Evolutionary conservation across 306 rosid species (phyloP).

Genomic region (Lablab purpureus): DNA sequence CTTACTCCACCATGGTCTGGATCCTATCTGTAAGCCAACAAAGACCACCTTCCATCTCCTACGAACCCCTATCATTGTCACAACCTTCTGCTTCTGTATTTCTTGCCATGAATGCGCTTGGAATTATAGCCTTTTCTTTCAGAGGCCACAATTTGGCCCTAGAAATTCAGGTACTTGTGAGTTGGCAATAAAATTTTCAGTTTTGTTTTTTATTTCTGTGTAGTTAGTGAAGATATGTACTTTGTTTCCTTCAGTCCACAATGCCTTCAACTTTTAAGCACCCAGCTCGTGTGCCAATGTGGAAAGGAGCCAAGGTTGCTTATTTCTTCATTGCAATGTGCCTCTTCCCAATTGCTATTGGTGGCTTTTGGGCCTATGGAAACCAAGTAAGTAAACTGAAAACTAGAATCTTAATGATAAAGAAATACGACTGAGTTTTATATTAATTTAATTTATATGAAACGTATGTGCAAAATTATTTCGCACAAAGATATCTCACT

Average conservation of each 20-base stretch:
- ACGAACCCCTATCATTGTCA: slow-evolving; percentile 71
- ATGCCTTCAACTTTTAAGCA: slow-evolving; percentile 99
- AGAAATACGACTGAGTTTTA: not conserved
- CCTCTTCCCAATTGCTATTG: slow-evolving; percentile 92
- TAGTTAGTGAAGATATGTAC: slow-evolving; percentile 7
- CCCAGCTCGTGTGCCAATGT: slow-evolving; percentile 99
- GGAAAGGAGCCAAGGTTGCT: slow-evolving; percentile 99
- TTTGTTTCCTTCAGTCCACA: slow-evolving; percentile 68
- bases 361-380: slow-evolving; percentile 98
- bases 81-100: slow-evolving; percentile 71
- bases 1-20: slow-evolving; percentile 98
- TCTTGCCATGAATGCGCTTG: slow-evolving; percentile 89
- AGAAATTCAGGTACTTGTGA: slow-evolving; percentile 81
- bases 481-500: not conserved
- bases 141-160: slow-evolving; percentile 92
- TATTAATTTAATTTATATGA: not conserved
- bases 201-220: slow-evolving; percentile 22
- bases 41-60: slow-evolving; percentile 88
- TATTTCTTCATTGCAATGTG: slow-evolving; percentile 96
- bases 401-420: not conserved
- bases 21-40: slow-evolving; percentile 90
- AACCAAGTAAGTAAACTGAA: slow-evolving; percentile 74
- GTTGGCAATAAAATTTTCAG: not conserved
- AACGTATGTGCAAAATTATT: not conserved
- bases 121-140: slow-evolving; percentile 94